Evolutionary conservation across 2,329 filamentous ascomycete genomes (phyloP), one percentile per base, ranked within the genome.

Genomic region (Ophiostoma angusticollis): DNA sequence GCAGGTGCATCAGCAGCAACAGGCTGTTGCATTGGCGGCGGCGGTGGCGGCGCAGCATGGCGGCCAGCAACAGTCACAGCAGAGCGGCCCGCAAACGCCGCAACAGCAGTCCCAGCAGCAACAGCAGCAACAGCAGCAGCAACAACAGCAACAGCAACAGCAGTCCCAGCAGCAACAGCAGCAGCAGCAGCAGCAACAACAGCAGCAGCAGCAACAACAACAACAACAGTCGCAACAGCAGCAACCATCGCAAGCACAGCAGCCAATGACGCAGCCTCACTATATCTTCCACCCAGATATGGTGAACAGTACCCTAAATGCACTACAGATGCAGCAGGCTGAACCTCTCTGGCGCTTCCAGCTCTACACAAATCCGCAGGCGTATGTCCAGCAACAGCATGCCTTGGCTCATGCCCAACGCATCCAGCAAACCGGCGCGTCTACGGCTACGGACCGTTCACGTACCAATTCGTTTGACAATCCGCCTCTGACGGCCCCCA

Each of bases 401-500:
- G 58, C 56, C 17, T 46, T 64, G 41, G 57, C 63, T 43, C 63
- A 60, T 54, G 61, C 57, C 38, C 62, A 59, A 50, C 64, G 58
- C 52, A 57, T 63, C 52, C 61, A 60, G 45, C 55, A 54, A 37
- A 54, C 49, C 42, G 44, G 45, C 52, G 53, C 59, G 39, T 44
- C 58, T 28, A 54, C 59, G 47, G 40, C 53, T 5, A 41, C 63
- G 41, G 64, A 73, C 49, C 59, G 75, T 45, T 70, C 72, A 27
- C 67, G 75, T 44, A 77, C 73, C 6, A 75, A 71, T 50, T 78
- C 74, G 11, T 73, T 78, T 49, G 74, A 80, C 49, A 75, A 70
- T 39, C 63, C 70, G 14, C 74, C 74, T 5, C 53, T 76, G 27
- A 70, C 64, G n/a, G 70, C 72, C 1, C 71, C 74, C 2, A 51